phyloP scores from a whole-genome alignment of 1,284 basidiomycete species.

The Apiotrichum siamense region DNA sequence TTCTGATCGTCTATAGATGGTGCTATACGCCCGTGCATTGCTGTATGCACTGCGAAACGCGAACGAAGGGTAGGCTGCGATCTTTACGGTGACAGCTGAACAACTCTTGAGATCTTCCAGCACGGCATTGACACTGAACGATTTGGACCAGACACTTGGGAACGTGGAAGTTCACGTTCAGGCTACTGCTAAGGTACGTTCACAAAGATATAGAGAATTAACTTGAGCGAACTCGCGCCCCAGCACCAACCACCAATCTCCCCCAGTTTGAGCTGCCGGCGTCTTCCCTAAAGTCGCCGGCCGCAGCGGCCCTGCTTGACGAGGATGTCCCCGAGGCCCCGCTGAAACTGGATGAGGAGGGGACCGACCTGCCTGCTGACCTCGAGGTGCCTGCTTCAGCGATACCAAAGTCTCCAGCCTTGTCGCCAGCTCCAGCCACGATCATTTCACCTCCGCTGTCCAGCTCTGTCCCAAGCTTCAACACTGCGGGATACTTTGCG shows the following conservation, averaged over 20 bases:
- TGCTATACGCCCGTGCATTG: conserved; percentile 35
- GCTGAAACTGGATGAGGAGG: conserved; percentile 6
- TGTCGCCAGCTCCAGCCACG: neutral
- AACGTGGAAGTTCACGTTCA: conserved; percentile 18
- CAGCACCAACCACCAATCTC: conserved; percentile 7
- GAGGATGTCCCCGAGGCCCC: conserved; percentile 5
- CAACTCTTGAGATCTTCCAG: conserved; percentile 26
- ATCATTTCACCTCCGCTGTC: neutral
- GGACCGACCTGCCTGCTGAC: neutral
- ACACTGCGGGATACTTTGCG: conserved; percentile 28
- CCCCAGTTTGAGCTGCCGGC: conserved; percentile 11
- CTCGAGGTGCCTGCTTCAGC: neutral
- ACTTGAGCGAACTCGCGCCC: conserved; percentile 8
- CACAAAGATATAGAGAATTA: too few species aligned
- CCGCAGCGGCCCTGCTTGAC: conserved; percentile 9
- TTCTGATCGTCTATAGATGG: conserved; percentile 21
- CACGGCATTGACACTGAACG: conserved; percentile 13
- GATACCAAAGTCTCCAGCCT: neutral
- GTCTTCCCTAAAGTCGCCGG: conserved; percentile 4
- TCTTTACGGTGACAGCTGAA: neutral
- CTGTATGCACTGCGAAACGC: conserved; percentile 26
- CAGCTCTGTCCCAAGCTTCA: conserved; percentile 1
- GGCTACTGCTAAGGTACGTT: conserved; percentile 8
- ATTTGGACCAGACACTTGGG: conserved; percentile 16
- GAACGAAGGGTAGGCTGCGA: conserved; percentile 34